Conservation (phyloP, 208 protist species). For the Crithidia acanthocephali region DNA sequence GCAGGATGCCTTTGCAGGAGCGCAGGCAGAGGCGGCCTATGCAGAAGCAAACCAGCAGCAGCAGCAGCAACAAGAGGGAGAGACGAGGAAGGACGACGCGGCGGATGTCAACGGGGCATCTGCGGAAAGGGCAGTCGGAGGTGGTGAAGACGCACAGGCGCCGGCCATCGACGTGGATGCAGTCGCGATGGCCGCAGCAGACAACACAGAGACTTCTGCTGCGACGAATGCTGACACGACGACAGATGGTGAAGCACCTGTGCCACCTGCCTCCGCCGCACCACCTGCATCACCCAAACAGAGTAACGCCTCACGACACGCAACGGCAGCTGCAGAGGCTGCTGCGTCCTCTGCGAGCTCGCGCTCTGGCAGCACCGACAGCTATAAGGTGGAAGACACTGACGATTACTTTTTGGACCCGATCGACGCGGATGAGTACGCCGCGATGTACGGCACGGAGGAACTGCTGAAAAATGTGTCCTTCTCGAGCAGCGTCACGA, state of each 20-base stretch:
- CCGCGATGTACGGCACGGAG: slow-evolving; percentile 29
- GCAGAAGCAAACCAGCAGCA: no score
- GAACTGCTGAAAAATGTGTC: slow-evolving; percentile 36
- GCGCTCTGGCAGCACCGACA: slow-evolving; percentile 23
- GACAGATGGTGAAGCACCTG: background rate
- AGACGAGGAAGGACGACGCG: background rate
- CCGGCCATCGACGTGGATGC: background rate
- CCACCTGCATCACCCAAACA: no score
- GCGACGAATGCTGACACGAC: background rate
- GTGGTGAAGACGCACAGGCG: background rate
- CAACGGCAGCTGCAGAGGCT: background rate
- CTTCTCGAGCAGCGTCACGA: slow-evolving; percentile 48
- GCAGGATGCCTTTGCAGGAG: no score
- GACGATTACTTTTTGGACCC: slow-evolving; percentile 55
- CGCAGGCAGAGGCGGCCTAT: no score
- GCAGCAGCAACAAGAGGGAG: no score
- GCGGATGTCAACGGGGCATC: slow-evolving; percentile 2
- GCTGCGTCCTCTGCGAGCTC: slow-evolving; percentile 16
- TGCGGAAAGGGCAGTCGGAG: background rate
- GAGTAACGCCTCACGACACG: no score
- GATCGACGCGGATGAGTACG: slow-evolving; percentile 44
- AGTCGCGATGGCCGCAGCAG: background rate
- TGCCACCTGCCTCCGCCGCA: no score
- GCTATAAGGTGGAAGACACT: slow-evolving; percentile 42
- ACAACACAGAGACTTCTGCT: no score